These are phyloP conservation scores for Pseudocercospora cruenta DNA, from an alignment of 2,329 filamentous ascomycete genomes.

Conservation along the genomic window DNA sequence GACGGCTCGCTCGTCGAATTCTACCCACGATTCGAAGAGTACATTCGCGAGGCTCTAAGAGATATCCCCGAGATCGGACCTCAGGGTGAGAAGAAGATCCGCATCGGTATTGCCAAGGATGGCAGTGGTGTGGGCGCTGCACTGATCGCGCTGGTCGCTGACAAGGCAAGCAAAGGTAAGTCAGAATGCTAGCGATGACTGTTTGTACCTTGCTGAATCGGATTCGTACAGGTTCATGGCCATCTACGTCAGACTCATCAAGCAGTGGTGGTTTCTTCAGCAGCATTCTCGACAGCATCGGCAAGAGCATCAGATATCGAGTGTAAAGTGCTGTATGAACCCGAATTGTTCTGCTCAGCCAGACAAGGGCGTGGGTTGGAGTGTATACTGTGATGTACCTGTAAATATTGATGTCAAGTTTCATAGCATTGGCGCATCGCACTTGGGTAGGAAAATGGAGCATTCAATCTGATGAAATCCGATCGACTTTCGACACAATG, in stretches of 20 bases:
- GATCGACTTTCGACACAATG: no score
- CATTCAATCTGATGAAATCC: background rate
- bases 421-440: background rate
- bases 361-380: background rate
- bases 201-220: background rate
- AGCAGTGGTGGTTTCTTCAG: conserved; percentile 22
- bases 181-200: background rate
- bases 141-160: conserved; percentile 88
- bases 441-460: background rate
- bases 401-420: background rate
- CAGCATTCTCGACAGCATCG: conserved; percentile 26
- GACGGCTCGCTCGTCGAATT: conserved; percentile 94
- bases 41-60: conserved; percentile 80
- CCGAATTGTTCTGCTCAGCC: no score
- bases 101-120: conserved; percentile 96
- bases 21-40: conserved; percentile 88
- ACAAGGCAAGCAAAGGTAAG: conserved; percentile 51
- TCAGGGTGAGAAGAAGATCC: conserved; percentile 79
- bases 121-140: conserved; percentile 95
- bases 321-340: conserved; percentile 17
- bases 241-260: conserved; percentile 10
- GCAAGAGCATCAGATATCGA: conserved; percentile 28
- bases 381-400: conserved; percentile 2
- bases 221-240: conserved; percentile 1
- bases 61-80: conserved; percentile 77